Evolutionary conservation across 1,284 basidiomycete genomes (phyloP).

Genomic region (Ceratobasidium sp.): DNA sequence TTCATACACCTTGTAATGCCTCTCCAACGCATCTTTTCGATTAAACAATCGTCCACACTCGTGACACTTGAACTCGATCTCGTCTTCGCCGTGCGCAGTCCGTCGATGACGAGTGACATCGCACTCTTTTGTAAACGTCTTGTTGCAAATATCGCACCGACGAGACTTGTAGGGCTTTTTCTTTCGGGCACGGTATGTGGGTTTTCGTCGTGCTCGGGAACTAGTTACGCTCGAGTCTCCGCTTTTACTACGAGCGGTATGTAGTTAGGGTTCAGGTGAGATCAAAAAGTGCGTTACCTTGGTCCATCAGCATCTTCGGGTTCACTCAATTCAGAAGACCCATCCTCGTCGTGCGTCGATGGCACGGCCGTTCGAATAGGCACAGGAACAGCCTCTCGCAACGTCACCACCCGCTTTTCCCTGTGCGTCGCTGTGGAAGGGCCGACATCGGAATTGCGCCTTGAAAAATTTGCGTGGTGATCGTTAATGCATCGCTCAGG

Average conservation of each 20-base stretch:
- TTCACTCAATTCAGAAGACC: slow-evolving; percentile 37
- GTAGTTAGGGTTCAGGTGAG: neutral
- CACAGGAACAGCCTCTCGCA: slow-evolving; percentile 16
- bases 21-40: slow-evolving; percentile 34
- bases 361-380: neutral
- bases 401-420: slow-evolving; percentile 21
- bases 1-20: slow-evolving; percentile 39
- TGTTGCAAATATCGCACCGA: slow-evolving; percentile 38
- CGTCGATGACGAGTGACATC: slow-evolving; percentile 34
- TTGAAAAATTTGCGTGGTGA: slow-evolving; percentile 14
- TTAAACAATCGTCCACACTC: slow-evolving; percentile 33
- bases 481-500: neutral
- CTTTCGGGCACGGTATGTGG: slow-evolving; percentile 16
- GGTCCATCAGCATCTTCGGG: slow-evolving; percentile 37
- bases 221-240: slow-evolving; percentile 34
- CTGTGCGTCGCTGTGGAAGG: neutral
- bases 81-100: slow-evolving; percentile 34
- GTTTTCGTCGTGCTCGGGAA: slow-evolving; percentile 21
- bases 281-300: slow-evolving; percentile 18
- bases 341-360: slow-evolving; percentile 24
- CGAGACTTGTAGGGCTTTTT: slow-evolving; percentile 39
- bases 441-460: slow-evolving; percentile 25
- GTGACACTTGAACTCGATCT: slow-evolving; percentile 40
- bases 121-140: slow-evolving; percentile 39
- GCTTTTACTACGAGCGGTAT: slow-evolving; percentile 11